Evolutionary conservation across 148 eudicot genomes (phyloP), one percentile per base, ranked within the genome.

Genomic region (Arbutus unedo): DNA sequence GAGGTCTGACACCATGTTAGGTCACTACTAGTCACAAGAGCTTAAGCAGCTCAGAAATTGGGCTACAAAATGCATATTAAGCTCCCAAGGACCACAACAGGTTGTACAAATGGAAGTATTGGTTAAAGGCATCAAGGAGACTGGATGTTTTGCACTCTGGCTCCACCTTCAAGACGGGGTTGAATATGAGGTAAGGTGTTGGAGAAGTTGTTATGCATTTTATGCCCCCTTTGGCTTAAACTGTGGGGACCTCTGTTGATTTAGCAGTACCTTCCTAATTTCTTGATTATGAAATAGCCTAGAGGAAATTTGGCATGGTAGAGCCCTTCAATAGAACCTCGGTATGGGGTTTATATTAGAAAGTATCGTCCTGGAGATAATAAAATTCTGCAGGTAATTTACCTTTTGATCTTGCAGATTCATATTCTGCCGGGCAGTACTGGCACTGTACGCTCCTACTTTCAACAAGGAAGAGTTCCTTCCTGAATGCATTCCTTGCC

Each of bases 401-500:
- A 23, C 77, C n/a, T 87, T 82, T 23, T 23, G 8, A 84, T 82
- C 50, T 77, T 82, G 81, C 89, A 95, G 98, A 89, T 95, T 95
- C 85, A 80, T 95, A 81, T 95, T 95, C 84, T 92, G 93, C 76
- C 89, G 91, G 75, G 92, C 98, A 31, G 98, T 91, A 8, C 85
- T 95, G 59, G 47, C 91, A 5, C 83, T 92, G 16, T 90, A 92
- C 80, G 85, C 89, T 79, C 91, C 89, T 50, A 90, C 95, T 21
- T 86, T 45, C 60, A 74, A 88, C 81, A 90, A 90, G 82, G 82
- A 87, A 31, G 97, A 92, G 74, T 93, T 78, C 83, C 76, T 86
- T 74, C 98, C 98, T 15, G 92, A 91, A 79, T 93, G 96, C 78
- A 25, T 87, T 59, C 98, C 98, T 81, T 55, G 82, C 81, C 98